Base-by-base conservation (phyloP, 73 alveolate genomes). In the Loxodes magnus region DNA sequence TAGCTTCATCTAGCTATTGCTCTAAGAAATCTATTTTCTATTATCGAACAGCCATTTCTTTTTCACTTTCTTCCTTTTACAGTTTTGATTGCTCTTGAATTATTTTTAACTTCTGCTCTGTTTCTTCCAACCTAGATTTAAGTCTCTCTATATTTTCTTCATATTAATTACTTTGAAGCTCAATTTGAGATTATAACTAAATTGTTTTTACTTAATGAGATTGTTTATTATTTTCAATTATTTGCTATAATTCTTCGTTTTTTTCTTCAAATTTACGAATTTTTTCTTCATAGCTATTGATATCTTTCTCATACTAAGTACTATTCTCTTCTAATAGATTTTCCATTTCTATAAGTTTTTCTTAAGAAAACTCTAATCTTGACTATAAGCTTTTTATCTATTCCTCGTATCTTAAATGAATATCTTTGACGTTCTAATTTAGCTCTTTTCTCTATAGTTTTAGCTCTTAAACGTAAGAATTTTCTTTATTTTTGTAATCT, bases 1-100 rank as follows among this genome's bases (percentile, higher is more conserved):
- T 46, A 46, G 50, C 9, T 17, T 48, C 70, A 55, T 20, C 50
- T 9, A 22, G 34, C 1, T 16, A 17, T 24, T 79, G 79, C 24
- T 77, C 87, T 48, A 71, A 64, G 60, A 79, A 83, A 9, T 63
- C 77, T 5, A 74, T 61, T 46, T 82, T 85, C 68, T 84, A 67
- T 17, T 77, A 59, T 6, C 77, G 62, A 20, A 87, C 56, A 1
- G 97, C 97, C 38, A 71, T 74, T 60, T 88, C 93, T 24, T 24
- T 46, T 12, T 46, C n/a, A 16, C 16, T 25, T 12, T 46, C n/a
- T 21, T 14, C 26, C 6, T 25, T 10, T 46, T 9, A 12, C 0
- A 10, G 7, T 25, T 46, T 46, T 9, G 5, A 22, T n/a, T 17
- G 7, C 16, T 46, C 59, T 10, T 46, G 43, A 22, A 10, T 19